Percentiles rank a stretch among this genome's conserved stretches.
Evolutionary conservation across 352 stramenopile species (phyloP).

Genomic region (Globisporangium irregulare): DNA sequence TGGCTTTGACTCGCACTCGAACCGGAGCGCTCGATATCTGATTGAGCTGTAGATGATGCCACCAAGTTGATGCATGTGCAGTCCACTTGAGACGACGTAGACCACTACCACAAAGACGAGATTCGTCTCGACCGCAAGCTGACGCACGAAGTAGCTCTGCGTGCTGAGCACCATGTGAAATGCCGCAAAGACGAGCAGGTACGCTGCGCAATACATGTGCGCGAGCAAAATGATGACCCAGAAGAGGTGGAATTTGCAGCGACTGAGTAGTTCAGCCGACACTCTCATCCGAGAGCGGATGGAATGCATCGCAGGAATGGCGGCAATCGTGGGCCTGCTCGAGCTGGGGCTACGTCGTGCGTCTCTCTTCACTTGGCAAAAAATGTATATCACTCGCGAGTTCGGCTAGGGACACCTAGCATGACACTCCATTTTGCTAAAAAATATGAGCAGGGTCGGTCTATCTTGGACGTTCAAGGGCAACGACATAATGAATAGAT

Average conservation of each 20-base stretch:
- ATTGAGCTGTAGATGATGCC: background rate
- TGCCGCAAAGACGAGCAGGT: constrained; percentile 7
- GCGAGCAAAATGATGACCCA: background rate
- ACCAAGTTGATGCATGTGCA: background rate
- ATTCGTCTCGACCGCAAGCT: constrained; percentile 10
- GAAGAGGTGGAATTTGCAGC: background rate
- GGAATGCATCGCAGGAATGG: too few species aligned
- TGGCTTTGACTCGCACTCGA: background rate
- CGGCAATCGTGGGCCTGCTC: too few species aligned
- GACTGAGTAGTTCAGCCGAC: background rate
- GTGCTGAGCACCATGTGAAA: constrained; percentile 3
- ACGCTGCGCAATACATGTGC: background rate
- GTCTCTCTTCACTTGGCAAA: too few species aligned
- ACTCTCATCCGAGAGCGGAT: background rate
- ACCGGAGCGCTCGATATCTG: background rate
- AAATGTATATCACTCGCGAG: too few species aligned
- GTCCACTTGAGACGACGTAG: background rate
- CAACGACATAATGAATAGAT: background rate
- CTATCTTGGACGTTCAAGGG: background rate
- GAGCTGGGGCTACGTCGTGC: too few species aligned
- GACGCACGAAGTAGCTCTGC: constrained; percentile 8
- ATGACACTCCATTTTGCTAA: background rate
- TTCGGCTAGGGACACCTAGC: too few species aligned
- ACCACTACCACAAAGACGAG: background rate
- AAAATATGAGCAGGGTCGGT: background rate